These are phyloP conservation scores for Neolentinus lepideus DNA, from an alignment of 1,284 basidiomycete species.

Conservation along the genomic window DNA sequence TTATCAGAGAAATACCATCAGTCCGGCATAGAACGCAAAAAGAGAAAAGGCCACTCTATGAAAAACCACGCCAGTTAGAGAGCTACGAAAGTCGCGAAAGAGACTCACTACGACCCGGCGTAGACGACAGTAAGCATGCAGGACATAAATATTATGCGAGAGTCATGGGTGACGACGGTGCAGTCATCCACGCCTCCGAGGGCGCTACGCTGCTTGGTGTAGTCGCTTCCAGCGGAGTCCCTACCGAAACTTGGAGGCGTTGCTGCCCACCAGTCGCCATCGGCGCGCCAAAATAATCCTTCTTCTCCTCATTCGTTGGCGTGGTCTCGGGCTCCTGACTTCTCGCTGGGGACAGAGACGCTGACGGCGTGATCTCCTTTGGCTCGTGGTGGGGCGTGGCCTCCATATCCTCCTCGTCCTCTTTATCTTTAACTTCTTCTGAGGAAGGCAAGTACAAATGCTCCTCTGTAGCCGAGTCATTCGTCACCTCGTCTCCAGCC, in stretches of 20 bases:
- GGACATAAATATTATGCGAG: neutral
- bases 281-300: neutral
- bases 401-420: neutral
- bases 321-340: slow-evolving; percentile 8
- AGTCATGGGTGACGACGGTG: slow-evolving; percentile 17
- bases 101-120: neutral
- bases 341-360: slow-evolving; percentile 1
- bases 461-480: neutral
- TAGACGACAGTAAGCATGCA: neutral
- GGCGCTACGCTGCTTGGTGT: slow-evolving; percentile 9
- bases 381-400: neutral
- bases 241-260: neutral
- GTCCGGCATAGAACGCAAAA: neutral
- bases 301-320: slow-evolving; percentile 8
- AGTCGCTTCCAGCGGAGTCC: neutral
- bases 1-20: neutral
- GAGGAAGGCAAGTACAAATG: neutral
- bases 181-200: slow-evolving; percentile 15
- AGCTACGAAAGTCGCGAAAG: neutral
- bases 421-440: neutral
- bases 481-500: neutral
- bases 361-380: neutral
- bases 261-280: slow-evolving; percentile 5
- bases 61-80: neutral
- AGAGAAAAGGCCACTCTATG: neutral